A percentile compares a stretch with the other conserved stretches of the same genome.
These are phyloP conservation scores for Sutorius eximius DNA, from an alignment of 1,284 basidiomycete species.

Conservation along the genomic window DNA sequence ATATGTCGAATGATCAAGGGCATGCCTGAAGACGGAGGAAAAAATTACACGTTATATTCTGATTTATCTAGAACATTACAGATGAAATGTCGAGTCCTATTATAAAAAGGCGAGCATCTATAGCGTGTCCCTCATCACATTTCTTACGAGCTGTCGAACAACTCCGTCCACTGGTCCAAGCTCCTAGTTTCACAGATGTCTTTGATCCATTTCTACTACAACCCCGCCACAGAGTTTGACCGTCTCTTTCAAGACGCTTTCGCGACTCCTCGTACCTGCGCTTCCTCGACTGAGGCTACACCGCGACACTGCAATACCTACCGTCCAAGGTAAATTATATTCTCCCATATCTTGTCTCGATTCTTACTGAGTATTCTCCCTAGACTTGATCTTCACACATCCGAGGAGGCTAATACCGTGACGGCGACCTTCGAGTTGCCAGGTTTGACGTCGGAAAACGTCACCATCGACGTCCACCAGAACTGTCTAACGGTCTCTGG, in stretches of 20 bases:
- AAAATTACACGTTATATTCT: neutral
- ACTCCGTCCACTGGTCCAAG: neutral
- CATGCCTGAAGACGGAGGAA: neutral
- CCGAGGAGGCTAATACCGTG: constrained; percentile 36
- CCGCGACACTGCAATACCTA: neutral
- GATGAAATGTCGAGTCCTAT: neutral
- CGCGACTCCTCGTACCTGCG: neutral
- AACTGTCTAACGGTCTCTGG: constrained; percentile 41
- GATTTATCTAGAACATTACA: neutral
- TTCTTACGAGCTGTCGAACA: neutral
- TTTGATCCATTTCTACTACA: constrained; percentile 5
- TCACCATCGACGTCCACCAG: constrained; percentile 41
- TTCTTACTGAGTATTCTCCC: neutral
- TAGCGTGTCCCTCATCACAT: neutral
- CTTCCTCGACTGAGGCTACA: neutral
- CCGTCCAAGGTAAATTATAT: neutral
- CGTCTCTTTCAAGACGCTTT: constrained; percentile 11
- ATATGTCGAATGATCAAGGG: constrained; percentile 1
- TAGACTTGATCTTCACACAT: constrained; percentile 38
- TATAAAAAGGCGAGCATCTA: constrained; percentile 3
- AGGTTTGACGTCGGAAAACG: constrained; percentile 41
- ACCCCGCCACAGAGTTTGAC: constrained; percentile 5
- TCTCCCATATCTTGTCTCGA: accelerated
- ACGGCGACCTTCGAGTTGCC: constrained; percentile 47
- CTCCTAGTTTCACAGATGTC: constrained; percentile 4